Evolutionary conservation across 208 protist species (phyloP).

Genomic region (Crithidia sp.): DNA sequence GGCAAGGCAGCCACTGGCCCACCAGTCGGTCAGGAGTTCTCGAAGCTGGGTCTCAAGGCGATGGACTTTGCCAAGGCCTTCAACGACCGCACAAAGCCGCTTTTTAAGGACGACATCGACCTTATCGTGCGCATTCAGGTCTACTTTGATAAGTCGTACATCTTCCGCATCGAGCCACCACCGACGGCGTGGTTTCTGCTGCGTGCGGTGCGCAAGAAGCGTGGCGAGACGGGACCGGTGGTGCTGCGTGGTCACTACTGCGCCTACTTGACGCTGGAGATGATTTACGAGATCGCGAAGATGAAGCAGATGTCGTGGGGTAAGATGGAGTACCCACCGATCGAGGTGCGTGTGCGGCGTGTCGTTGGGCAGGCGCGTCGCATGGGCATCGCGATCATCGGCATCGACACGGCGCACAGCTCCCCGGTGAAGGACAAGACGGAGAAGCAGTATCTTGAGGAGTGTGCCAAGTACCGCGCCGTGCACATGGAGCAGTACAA

Average conservation of each 20-base stretch:
- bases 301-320: slow-evolving; percentile 87
- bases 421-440: slow-evolving; percentile 84
- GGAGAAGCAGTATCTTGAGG: slow-evolving; percentile 73
- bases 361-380: slow-evolving; percentile 85
- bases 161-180: slow-evolving; percentile 85
- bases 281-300: slow-evolving; percentile 92
- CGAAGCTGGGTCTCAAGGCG: slow-evolving; percentile 86
- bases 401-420: slow-evolving; percentile 74
- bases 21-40: slow-evolving; percentile 91
- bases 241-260: slow-evolving; percentile 63
- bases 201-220: slow-evolving; percentile 80
- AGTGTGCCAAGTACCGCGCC: slow-evolving; percentile 70
- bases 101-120: slow-evolving; percentile 90
- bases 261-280: slow-evolving; percentile 89
- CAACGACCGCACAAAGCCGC: slow-evolving; percentile 88
- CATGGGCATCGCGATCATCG: slow-evolving; percentile 91
- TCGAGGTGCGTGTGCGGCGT: slow-evolving; percentile 85
- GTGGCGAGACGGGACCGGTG: slow-evolving; percentile 78
- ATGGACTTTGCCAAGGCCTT: slow-evolving; percentile 93
- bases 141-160: slow-evolving; percentile 93
- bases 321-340: slow-evolving; percentile 76
- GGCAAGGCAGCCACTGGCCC: slow-evolving; percentile 89
- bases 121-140: slow-evolving; percentile 91
- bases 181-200: slow-evolving; percentile 89
- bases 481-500: slow-evolving; percentile 83